Percentiles rank a stretch among this genome's conserved stretches.
Evolutionary conservation across 2,329 filamentous ascomycete genomes (phyloP).

Genomic region (Orbilia oligospora): DNA sequence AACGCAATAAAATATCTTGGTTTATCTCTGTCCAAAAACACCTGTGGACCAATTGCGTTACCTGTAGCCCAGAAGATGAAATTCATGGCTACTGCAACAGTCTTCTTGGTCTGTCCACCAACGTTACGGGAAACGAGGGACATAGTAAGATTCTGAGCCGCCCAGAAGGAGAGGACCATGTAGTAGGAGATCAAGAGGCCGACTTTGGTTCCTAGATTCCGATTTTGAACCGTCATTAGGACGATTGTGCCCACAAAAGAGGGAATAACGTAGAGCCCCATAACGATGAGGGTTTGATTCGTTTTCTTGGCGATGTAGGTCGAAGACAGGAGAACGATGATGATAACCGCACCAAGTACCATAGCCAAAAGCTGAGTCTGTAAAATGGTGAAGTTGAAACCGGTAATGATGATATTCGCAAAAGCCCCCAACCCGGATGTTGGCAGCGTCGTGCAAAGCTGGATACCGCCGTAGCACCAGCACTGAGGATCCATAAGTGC

Average conservation of each 20-base stretch:
- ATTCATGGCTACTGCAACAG: slow-evolving; percentile 77
- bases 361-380: slow-evolving; percentile 82
- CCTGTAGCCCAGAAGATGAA: slow-evolving; percentile 79
- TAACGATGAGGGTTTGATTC: slow-evolving; percentile 77
- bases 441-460: slow-evolving; percentile 80
- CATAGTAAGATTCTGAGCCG: slow-evolving; percentile 76
- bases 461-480: slow-evolving; percentile 76
- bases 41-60: slow-evolving; percentile 77
- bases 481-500: slow-evolving; percentile 76
- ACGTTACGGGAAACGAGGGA: slow-evolving; percentile 79
- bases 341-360: slow-evolving; percentile 81
- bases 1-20: slow-evolving; percentile 80
- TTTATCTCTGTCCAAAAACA: slow-evolving; percentile 74
- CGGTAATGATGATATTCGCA: slow-evolving; percentile 80
- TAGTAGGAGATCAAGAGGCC: slow-evolving; percentile 82
- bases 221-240: slow-evolving; percentile 77
- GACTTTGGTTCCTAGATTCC: slow-evolving; percentile 73
- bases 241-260: slow-evolving; percentile 79
- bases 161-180: slow-evolving; percentile 83
- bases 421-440: slow-evolving; percentile 81
- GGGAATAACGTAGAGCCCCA: slow-evolving; percentile 77
- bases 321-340: slow-evolving; percentile 77
- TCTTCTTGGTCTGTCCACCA: slow-evolving; percentile 81
- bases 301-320: slow-evolving; percentile 79
- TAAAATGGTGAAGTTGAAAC: slow-evolving; percentile 76